phyloP scores from a whole-genome alignment of 345 rosid genomes.

The Toxicodendron radicans region DNA sequence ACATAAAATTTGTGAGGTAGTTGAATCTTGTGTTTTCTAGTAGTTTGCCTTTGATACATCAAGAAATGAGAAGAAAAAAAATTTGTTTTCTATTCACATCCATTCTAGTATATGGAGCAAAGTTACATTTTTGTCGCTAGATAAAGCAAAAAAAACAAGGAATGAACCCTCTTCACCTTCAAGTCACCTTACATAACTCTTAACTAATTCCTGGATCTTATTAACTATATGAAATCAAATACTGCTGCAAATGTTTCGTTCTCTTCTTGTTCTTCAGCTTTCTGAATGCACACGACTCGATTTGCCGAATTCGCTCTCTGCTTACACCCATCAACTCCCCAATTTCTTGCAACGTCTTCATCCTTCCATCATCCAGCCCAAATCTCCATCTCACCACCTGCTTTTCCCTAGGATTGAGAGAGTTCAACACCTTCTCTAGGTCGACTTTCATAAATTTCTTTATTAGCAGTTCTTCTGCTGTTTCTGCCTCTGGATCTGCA shows the following conservation, averaged over 20 bases:
- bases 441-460: conserved; percentile 85
- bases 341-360: conserved; percentile 89
- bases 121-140: neutral
- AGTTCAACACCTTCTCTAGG: conserved; percentile 74
- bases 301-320: conserved; percentile 92
- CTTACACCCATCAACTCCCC: conserved; percentile 84
- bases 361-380: conserved; percentile 87
- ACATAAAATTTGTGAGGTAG: no score
- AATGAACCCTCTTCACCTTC: conserved; percentile 16
- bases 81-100: conserved; percentile 34
- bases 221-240: conserved; percentile 38
- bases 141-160: neutral
- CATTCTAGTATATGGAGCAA: neutral
- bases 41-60: conserved; percentile 7
- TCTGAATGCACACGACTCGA: conserved; percentile 74
- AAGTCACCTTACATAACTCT: conserved; percentile 13
- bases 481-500: conserved; percentile 75
- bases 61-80: conserved; percentile 16
- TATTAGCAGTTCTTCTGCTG: conserved; percentile 64
- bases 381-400: conserved; percentile 84
- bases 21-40: neutral
- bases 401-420: conserved; percentile 68
- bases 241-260: conserved; percentile 73
- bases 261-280: conserved; percentile 85
- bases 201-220: neutral